Evolutionary conservation across 1,284 basidiomycete species (phyloP), one percentile per base, ranked within the genome.

Genomic region (Inonotus obliquus): DNA sequence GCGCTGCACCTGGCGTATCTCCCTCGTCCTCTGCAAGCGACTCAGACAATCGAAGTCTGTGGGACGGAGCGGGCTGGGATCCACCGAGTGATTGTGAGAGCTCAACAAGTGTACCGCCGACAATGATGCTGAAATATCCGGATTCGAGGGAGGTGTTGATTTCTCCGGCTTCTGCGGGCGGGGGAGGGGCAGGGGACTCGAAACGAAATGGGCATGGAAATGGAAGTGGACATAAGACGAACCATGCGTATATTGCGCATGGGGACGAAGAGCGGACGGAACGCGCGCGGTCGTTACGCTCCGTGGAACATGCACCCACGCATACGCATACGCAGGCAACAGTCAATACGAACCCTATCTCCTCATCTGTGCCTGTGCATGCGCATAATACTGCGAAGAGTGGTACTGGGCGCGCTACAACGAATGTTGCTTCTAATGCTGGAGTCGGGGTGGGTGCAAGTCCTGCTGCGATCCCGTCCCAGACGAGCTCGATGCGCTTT

Each of bases 71-170:
- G 13, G 77, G 77, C 21, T 77, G 76, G 38, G 77, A 81, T 25
- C 75, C 79, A 4, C 72, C 75, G 38, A 87, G 86, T 21, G 87
- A 87, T 63, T 79, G 77, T 0, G 84, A 78, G 66, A 89, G 85
- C 71, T 76, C 79, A n/a, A 78, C 80, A 67, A 89, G 87, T 0
- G 65, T 84, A 6, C 87, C 87, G 2, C 88, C 87, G 4, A 84
- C 81, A 66, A 88, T 90, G 85, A 73, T 88, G 63, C 73, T 90
- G 65, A 80, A 81, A 61, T 89, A 84, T 68, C 76, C 75, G n/a
- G 82, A 87, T 68, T 86, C 87, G 4, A 72, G 82, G 51, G 32
- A 57, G 49, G 63, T 58, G 39, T 2, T 58, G 2, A 32, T 64
- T 29, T 56, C 41, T 2, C 60, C 63, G 17, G 38, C 44, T n/a